A percentile compares a stretch with the other conserved stretches of the same genome.
phyloP scores from a whole-genome alignment of 192 early-diverging fungal genomes.

The Coemansia sp. region DNA sequence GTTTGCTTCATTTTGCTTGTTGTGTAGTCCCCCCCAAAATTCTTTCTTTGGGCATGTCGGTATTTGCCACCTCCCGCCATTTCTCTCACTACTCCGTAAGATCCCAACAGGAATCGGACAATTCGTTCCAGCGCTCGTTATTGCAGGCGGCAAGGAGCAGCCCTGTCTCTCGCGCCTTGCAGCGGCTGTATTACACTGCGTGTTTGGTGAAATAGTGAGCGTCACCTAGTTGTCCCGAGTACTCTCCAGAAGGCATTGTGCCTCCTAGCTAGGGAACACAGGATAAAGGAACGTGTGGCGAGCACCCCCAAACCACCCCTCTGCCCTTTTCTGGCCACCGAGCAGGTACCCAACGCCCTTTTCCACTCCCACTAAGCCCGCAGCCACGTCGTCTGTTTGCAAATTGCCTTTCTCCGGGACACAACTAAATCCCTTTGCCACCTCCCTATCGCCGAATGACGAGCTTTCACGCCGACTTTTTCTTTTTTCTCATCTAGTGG shows the following conservation, averaged over 20 bases:
- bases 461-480: background rate
- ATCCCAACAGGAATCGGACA: background rate
- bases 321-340: background rate
- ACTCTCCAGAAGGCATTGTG: background rate
- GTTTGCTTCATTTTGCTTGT: background rate
- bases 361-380: background rate
- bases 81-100: background rate
- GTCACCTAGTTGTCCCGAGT: slow-evolving; percentile 2
- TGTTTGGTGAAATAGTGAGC: slow-evolving; percentile 1
- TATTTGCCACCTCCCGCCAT: background rate
- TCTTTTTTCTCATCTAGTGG: background rate
- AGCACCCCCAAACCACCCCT: background rate
- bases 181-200: slow-evolving; percentile 8
- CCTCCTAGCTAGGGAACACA: background rate
- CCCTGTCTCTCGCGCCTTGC: slow-evolving; percentile 1
- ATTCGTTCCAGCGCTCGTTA: background rate
- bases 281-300: background rate
- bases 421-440: background rate
- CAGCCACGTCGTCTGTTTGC: background rate
- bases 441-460: background rate
- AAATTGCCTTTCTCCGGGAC: background rate
- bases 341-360: background rate
- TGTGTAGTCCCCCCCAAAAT: background rate
- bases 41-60: background rate
- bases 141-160: background rate